Evolutionary conservation across 2,329 filamentous ascomycete genomes (phyloP).

Genomic region (Pseudocercospora fijiensis): DNA sequence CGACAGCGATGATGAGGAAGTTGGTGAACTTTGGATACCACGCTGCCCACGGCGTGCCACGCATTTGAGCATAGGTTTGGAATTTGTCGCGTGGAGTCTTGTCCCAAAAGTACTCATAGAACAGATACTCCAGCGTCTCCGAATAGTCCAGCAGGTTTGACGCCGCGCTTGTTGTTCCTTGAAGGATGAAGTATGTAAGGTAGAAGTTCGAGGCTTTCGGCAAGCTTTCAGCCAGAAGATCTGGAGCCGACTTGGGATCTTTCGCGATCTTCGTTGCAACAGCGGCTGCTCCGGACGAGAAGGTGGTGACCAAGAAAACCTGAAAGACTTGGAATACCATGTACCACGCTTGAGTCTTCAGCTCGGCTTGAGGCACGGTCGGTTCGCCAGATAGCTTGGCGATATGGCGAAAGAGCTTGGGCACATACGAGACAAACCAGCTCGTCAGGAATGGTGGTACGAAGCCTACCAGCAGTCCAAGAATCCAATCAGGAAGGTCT

Average conservation of each 20-base stretch:
- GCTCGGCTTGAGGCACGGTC: conserved; percentile 47
- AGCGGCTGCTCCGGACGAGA: conserved; percentile 41
- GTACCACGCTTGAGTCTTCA: conserved; percentile 42
- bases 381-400: conserved; percentile 39
- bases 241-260: conserved; percentile 36
- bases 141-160: conserved; percentile 37
- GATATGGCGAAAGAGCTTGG: conserved; percentile 39
- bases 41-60: conserved; percentile 47
- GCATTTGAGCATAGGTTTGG: conserved; percentile 45
- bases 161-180: conserved; percentile 37
- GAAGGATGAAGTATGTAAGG: conserved; percentile 43
- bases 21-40: conserved; percentile 51
- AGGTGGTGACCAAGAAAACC: conserved; percentile 45
- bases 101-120: conserved; percentile 37
- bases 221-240: conserved; percentile 38
- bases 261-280: conserved; percentile 36
- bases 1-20: conserved; percentile 46
- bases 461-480: conserved; percentile 37
- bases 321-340: conserved; percentile 46
- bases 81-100: conserved; percentile 51
- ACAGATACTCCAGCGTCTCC: conserved; percentile 36
- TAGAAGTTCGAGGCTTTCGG: conserved; percentile 46
- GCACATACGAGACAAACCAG: conserved; percentile 38
- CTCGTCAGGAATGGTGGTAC: conserved; percentile 36
- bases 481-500: conserved; percentile 32